Conservation (phyloP, 805 yeast species). For the Kuraishia molischiana region DNA sequence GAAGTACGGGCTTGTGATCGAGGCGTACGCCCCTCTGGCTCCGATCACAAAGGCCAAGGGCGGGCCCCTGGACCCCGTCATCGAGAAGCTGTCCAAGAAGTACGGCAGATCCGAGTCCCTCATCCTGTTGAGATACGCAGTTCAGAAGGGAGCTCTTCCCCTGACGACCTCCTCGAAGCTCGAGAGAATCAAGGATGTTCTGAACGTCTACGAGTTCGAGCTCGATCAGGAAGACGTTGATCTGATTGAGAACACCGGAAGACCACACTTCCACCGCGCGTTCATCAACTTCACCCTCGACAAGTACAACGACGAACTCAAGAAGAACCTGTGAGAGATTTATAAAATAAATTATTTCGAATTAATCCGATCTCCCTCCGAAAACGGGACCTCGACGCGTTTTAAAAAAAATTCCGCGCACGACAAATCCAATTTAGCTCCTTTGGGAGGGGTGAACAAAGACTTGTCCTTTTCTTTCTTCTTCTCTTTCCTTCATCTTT, state of each 20-base stretch:
- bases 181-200: constrained; percentile 46
- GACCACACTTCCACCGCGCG: constrained; percentile 13
- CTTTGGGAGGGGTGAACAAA: no score
- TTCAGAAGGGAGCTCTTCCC: constrained; percentile 56
- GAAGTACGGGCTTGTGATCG: constrained; percentile 24
- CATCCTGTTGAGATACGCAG: constrained; percentile 61
- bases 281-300: constrained; percentile 12
- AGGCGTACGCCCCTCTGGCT: constrained; percentile 37
- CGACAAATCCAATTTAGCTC: no score
- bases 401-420: no score
- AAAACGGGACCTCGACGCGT: no score
- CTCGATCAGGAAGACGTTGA: constrained; percentile 41
- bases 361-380: no score
- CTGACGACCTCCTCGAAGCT: constrained; percentile 60
- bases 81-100: constrained; percentile 39
- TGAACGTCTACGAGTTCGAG: constrained; percentile 45
- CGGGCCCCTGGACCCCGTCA: constrained; percentile 21
- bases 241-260: constrained; percentile 31
- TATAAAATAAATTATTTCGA: background rate
- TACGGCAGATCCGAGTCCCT: constrained; percentile 54
- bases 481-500: no score
- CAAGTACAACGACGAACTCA: constrained; percentile 7
- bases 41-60: constrained; percentile 26
- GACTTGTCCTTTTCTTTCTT: no score
- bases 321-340: background rate